Percentiles rank a stretch among this genome's conserved stretches.
These are phyloP conservation scores for Acer yangbiense DNA, from an alignment of 345 rosid genomes.

Conservation along the genomic window DNA sequence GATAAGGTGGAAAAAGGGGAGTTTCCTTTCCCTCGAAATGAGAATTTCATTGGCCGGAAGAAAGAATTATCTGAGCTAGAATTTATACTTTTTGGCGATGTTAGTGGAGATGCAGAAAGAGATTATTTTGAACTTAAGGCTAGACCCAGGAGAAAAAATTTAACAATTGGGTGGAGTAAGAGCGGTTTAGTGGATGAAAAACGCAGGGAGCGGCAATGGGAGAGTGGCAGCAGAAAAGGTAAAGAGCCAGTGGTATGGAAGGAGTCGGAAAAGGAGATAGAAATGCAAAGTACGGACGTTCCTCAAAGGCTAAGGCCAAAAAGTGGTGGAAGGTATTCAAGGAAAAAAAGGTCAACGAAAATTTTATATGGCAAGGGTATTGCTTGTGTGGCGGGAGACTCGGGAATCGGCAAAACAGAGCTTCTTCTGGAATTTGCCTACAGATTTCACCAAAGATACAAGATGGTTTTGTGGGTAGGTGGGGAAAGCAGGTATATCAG, in stretches of 20 bases:
- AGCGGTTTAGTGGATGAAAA: slow-evolving; percentile 50
- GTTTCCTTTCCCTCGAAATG: slow-evolving; percentile 84
- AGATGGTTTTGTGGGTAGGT: slow-evolving; percentile 94
- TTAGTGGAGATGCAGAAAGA: slow-evolving; percentile 68
- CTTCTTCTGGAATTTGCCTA: slow-evolving; percentile 93
- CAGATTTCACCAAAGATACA: slow-evolving; percentile 84
- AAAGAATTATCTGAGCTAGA: slow-evolving; percentile 88
- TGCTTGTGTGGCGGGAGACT: slow-evolving; percentile 86
- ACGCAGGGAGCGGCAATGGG: slow-evolving; percentile 30
- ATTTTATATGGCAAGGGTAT: slow-evolving; percentile 81
- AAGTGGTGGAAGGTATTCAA: slow-evolving; percentile 42
- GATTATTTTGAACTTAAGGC: slow-evolving; percentile 89
- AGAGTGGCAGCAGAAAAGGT: slow-evolving; percentile 57
- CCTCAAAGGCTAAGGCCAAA: slow-evolving; percentile 42
- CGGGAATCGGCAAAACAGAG: slow-evolving; percentile 94
- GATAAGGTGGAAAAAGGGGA: slow-evolving; percentile 84
- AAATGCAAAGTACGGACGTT: slow-evolving; percentile 66
- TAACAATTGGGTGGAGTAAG: slow-evolving; percentile 74
- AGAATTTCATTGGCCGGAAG: slow-evolving; percentile 82
- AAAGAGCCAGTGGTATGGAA: slow-evolving; percentile 93
- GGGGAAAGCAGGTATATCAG: slow-evolving; percentile 86
- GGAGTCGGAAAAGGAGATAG: slow-evolving; percentile 94
- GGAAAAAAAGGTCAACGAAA: slow-evolving; percentile 70
- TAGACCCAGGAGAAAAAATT: slow-evolving; percentile 71
- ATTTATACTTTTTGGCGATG: slow-evolving; percentile 84